These are phyloP conservation scores for Hydnum rufescens DNA, from an alignment of 768 basidiomycete species.

Conservation along the genomic window DNA sequence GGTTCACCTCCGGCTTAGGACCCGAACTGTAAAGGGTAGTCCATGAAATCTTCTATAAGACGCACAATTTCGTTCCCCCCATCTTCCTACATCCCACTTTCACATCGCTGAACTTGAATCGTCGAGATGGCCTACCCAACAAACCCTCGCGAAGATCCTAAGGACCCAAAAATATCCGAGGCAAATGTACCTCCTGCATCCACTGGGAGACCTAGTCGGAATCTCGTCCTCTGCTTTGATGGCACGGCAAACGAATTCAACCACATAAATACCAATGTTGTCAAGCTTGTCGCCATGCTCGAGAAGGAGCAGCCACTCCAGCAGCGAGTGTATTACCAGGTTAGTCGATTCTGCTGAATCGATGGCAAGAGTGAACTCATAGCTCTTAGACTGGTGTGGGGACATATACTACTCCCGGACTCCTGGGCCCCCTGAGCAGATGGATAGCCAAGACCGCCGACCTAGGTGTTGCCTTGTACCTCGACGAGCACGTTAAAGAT, in stretches of 20 bases:
- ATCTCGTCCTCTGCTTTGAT: constrained; percentile 48
- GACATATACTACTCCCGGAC: constrained; percentile 36
- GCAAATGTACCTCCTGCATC: neutral
- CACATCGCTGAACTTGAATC: too few relatives aligned
- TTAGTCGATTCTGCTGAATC: constrained; percentile 13
- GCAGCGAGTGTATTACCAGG: constrained; percentile 57
- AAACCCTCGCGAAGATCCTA: too few relatives aligned
- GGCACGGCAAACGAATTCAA: constrained; percentile 25
- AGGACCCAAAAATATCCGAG: too few relatives aligned
- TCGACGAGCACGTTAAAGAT: constrained; percentile 33
- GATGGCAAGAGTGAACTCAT: neutral
- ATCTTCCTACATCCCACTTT: too few relatives aligned
- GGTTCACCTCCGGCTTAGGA: too few relatives aligned
- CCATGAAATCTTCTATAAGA: too few relatives aligned
- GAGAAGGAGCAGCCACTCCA: constrained; percentile 34
- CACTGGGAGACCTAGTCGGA: constrained; percentile 21
- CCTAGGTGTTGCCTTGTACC: constrained; percentile 54
- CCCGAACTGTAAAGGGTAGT: too few relatives aligned
- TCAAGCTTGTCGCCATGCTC: constrained; percentile 47
- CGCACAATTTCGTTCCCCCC: too few relatives aligned
- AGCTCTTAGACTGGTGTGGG: constrained; percentile 30
- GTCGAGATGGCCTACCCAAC: too few relatives aligned
- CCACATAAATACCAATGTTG: constrained; percentile 53
- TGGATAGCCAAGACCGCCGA: constrained; percentile 40
- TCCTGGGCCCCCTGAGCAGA: constrained; percentile 38